Conservation (phyloP, 2,329 filamentous ascomycete species). For the Cercospora sp. region DNA sequence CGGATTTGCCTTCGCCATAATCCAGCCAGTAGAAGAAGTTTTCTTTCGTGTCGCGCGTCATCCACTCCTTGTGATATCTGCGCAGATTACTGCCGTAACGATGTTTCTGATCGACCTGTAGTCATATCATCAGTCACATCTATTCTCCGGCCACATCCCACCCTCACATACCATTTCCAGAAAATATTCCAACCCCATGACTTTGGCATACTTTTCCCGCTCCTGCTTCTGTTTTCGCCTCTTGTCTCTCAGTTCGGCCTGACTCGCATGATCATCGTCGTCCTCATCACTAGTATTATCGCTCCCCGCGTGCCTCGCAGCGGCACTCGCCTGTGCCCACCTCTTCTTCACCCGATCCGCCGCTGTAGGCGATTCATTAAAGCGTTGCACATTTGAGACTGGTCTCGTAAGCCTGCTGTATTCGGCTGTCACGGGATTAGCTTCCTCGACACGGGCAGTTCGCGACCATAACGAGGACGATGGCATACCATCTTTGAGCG, state of each 20-base stretch:
- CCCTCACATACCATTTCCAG: conserved; percentile 61
- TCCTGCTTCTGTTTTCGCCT: conserved; percentile 50
- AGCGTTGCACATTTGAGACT: conserved; percentile 41
- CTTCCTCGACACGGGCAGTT: conserved; percentile 21
- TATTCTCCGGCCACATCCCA: not conserved
- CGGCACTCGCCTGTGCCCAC: conserved; percentile 72
- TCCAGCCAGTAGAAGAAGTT: conserved; percentile 97
- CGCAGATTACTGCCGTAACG: conserved; percentile 81
- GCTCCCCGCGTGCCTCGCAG: conserved; percentile 70
- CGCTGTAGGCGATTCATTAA: conserved; percentile 25
- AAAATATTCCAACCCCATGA: conserved; percentile 85
- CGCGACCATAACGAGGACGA: conserved; percentile 1
- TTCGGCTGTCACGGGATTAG: conserved; percentile 45
- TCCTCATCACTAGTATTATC: conserved; percentile 57
- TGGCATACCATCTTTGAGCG: conserved; percentile 38
- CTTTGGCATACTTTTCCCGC: conserved; percentile 67
- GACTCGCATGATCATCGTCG: conserved; percentile 40
- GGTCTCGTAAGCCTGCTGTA: conserved; percentile 56
- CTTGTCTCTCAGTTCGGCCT: conserved; percentile 38
- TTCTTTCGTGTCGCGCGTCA: conserved; percentile 70
- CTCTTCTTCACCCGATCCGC: conserved; percentile 55
- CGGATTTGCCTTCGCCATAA: conserved; percentile 68
- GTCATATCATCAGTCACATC: not conserved
- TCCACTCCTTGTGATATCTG: conserved; percentile 83
- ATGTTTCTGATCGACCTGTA: conserved; percentile 62